These are phyloP conservation scores for Cladosporium sp. DNA, from an alignment of 2,329 filamentous ascomycete species.

Conservation along the genomic window DNA sequence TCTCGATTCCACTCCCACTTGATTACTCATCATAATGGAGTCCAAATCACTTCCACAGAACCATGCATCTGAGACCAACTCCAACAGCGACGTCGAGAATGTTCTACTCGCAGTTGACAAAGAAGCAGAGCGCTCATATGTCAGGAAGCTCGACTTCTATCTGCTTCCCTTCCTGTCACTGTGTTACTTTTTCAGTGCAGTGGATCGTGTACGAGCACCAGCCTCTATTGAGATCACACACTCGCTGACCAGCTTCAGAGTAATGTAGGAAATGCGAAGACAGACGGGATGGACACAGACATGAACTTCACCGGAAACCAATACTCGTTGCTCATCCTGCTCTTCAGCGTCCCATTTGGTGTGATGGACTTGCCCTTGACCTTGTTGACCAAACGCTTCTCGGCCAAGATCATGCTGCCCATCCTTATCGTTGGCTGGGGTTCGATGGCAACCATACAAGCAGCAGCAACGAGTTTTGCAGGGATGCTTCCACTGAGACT, in stretches of 20 bases:
- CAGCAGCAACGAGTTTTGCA: constrained; percentile 46
- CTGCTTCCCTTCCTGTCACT: constrained; percentile 42
- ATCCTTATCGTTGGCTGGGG: constrained; percentile 48
- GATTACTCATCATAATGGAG: neutral
- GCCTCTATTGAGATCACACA: too few species aligned
- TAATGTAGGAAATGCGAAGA: constrained; percentile 50
- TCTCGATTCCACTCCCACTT: too few species aligned
- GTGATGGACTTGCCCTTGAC: constrained; percentile 49
- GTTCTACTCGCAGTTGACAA: constrained; percentile 4
- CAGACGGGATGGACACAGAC: constrained; percentile 45
- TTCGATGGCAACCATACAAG: constrained; percentile 45
- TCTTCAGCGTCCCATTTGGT: constrained; percentile 51
- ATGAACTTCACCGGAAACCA: constrained; percentile 40
- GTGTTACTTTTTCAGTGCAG: constrained; percentile 38
- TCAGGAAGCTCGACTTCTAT: constrained; percentile 34
- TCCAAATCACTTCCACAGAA: neutral
- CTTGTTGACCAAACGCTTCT: constrained; percentile 46
- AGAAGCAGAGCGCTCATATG: constrained; percentile 9
- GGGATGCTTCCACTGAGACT: constrained; percentile 49
- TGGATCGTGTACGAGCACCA: neutral
- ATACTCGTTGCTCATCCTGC: constrained; percentile 44
- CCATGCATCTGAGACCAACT: neutral
- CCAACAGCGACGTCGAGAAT: neutral
- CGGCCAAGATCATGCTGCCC: constrained; percentile 40
- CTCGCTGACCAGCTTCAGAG: constrained; percentile 24